A percentile compares a stretch with the other conserved stretches of the same genome.
Conservation (phyloP, 2,329 filamentous ascomycete genomes). For the Venturia asperata region DNA sequence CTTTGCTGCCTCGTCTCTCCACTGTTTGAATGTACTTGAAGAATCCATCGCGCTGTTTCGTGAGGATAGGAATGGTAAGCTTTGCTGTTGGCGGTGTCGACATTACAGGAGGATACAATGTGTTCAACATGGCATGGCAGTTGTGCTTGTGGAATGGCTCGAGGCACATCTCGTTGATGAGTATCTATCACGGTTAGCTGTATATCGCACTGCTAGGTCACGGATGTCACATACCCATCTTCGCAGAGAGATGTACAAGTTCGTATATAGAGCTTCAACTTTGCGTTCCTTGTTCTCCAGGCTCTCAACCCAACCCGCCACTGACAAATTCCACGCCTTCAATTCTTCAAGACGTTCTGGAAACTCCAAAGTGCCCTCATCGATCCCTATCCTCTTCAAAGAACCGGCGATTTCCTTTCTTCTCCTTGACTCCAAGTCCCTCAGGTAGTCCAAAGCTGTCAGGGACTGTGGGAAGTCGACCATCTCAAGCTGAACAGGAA, state of each 20-base stretch:
- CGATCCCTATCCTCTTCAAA: constrained; percentile 47
- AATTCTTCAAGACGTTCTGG: constrained; percentile 40
- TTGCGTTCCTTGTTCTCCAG: constrained; percentile 39
- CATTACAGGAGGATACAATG: constrained; percentile 53
- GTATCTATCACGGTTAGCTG: constrained; percentile 37
- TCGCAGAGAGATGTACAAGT: constrained; percentile 54
- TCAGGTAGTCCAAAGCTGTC: constrained; percentile 59
- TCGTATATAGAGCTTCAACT: constrained; percentile 45
- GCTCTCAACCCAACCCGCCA: constrained; percentile 48
- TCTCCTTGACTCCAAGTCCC: constrained; percentile 54
- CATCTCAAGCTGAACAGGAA: constrained; percentile 47
- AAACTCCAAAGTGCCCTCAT: constrained; percentile 39
- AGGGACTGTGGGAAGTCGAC: constrained; percentile 61
- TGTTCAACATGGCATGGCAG: constrained; percentile 62
- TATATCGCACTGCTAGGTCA: constrained; percentile 23
- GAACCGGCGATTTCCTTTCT: constrained; percentile 51
- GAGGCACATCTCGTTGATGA: constrained; percentile 59
- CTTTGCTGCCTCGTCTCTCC: constrained; percentile 46
- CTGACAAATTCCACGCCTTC: constrained; percentile 46
- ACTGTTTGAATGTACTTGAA: constrained; percentile 56
- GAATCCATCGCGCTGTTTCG: constrained; percentile 53
- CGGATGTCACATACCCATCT: constrained; percentile 48
- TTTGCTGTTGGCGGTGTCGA: constrained; percentile 40
- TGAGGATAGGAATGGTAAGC: constrained; percentile 46
- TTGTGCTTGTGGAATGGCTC: constrained; percentile 58